Evolutionary conservation across 495 filamentous ascomycete genomes (phyloP).

Genomic region (Achaetomiella virescens): DNA sequence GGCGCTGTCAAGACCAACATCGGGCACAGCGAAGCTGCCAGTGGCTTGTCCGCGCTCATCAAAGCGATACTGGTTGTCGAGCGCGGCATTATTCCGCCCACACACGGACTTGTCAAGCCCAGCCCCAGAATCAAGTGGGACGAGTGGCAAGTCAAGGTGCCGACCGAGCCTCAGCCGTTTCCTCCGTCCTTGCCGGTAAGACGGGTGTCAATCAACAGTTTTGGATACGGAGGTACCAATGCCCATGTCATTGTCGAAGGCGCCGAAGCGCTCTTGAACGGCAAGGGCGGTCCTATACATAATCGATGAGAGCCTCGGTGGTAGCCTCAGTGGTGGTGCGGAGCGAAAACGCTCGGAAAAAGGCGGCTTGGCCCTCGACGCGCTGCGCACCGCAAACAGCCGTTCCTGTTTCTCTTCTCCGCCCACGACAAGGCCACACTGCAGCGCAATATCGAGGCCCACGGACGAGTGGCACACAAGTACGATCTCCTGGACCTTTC

Average conservation of each 20-base stretch:
- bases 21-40: slow-evolving; percentile 46
- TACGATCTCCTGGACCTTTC: slow-evolving; percentile 2
- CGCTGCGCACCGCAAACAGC: neutral
- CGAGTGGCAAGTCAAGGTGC: slow-evolving; percentile 15
- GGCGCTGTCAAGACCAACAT: slow-evolving; percentile 42
- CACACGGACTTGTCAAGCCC: slow-evolving; percentile 34
- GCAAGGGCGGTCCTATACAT: no score
- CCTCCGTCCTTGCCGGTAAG: slow-evolving; percentile 13
- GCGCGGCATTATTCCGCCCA: slow-evolving; percentile 35
- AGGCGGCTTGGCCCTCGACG: no score
- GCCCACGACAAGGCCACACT: slow-evolving; percentile 29
- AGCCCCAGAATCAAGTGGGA: slow-evolving; percentile 38
- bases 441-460: slow-evolving; percentile 23
- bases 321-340: no score
- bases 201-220: slow-evolving; percentile 32
- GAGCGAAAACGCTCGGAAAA: no score
- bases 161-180: slow-evolving; percentile 24
- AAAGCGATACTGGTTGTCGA: slow-evolving; percentile 47
- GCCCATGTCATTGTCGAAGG: slow-evolving; percentile 30
- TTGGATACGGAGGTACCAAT: slow-evolving; percentile 39
- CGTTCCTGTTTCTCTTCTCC: slow-evolving; percentile 25
- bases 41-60: slow-evolving; percentile 45
- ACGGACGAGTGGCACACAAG: slow-evolving; percentile 15
- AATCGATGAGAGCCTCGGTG: no score
- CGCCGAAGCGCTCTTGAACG: neutral